A percentile compares a stretch with the other conserved stretches of the same genome.
Conservation (phyloP, 345 rosid genomes). For the Physaria fendleri region DNA sequence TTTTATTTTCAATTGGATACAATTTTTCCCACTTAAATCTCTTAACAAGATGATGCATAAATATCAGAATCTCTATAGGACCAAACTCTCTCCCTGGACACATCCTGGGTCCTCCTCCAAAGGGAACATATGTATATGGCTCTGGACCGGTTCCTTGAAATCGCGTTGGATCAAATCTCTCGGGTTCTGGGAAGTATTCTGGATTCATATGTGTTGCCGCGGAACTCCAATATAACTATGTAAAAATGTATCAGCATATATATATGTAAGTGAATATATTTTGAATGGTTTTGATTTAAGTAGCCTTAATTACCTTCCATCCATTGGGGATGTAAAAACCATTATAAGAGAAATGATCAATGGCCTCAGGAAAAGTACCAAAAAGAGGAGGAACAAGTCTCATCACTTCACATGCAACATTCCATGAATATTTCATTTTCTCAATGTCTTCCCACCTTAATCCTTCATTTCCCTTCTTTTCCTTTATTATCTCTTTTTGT, state of each 20-base stretch:
- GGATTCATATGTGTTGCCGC: conserved; percentile 35
- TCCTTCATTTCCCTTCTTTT: conserved; percentile 27
- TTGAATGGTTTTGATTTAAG: neutral
- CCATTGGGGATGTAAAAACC: conserved; percentile 45
- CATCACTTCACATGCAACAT: conserved; percentile 50
- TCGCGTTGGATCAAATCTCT: conserved; percentile 38
- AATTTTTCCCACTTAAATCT: conserved; percentile 41
- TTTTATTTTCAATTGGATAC: conserved; percentile 30
- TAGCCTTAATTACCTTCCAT: conserved; percentile 38
- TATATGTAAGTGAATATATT: neutral
- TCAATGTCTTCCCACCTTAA: conserved; percentile 41
- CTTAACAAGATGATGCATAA: conserved; percentile 40
- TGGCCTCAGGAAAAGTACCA: conserved; percentile 42
- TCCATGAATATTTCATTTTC: conserved; percentile 48
- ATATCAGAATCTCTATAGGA: conserved; percentile 39
- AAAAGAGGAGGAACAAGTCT: conserved; percentile 41
- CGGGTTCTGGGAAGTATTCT: conserved; percentile 37
- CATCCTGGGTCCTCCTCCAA: conserved; percentile 51
- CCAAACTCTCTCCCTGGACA: conserved; percentile 49
- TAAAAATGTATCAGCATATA: neutral
- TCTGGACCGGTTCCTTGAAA: conserved; percentile 41
- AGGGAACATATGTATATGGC: conserved; percentile 42
- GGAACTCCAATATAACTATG: conserved; percentile 43
- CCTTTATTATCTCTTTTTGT: conserved; percentile 38
- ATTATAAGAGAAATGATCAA: conserved; percentile 30